Base-by-base conservation (phyloP, 176 grass and related monocot genomes). In the Themeda triandra region DNA sequence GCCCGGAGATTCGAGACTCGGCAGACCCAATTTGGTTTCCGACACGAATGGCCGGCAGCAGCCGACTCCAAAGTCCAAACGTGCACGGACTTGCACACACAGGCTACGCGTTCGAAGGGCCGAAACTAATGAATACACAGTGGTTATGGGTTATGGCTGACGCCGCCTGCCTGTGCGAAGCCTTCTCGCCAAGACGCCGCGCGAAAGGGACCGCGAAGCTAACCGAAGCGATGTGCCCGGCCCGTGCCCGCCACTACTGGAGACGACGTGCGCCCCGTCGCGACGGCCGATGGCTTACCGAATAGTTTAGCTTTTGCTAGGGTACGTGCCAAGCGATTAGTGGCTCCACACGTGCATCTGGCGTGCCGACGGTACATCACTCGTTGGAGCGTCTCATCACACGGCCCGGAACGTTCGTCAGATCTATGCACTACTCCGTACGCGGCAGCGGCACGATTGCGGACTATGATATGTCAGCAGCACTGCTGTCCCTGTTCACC, bases 131-230 rank as follows among this genome's bases (percentile, higher is more conserved):
- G n/a, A n/a, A n/a, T n/a, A n/a, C n/a, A n/a, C n/a, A n/a, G n/a
- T n/a, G n/a, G n/a, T n/a, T n/a, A n/a, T n/a, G n/a, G n/a, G n/a
- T n/a, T n/a, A n/a, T n/a, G n/a, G n/a, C n/a, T n/a, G n/a, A n/a
- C n/a, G n/a, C n/a, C n/a, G n/a, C n/a, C n/a, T n/a, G n/a, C n/a
- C n/a, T n/a, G n/a, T n/a, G 19, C 64, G 14, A 15, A 21, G 64
- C 6, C 30, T 10, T n/a, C 66, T 13, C 4, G 19, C 17, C 19
- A 19, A 56, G 18, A 23, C 66, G 67, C 68, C 8, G 62, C 66
- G 62, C 66, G 81, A 89, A 71, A 19, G 69, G 59, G 87, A 76
- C 87, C 30, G 70, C 70, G 0, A 18, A 63, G 17, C 77, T 18
- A 74, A 46, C 33, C 8, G 0, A 66, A 15, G 5, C 27, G 8